These are phyloP conservation scores for Rhododendron griersonianum DNA, from an alignment of 148 eudicot genomes.

Conservation along the genomic window DNA sequence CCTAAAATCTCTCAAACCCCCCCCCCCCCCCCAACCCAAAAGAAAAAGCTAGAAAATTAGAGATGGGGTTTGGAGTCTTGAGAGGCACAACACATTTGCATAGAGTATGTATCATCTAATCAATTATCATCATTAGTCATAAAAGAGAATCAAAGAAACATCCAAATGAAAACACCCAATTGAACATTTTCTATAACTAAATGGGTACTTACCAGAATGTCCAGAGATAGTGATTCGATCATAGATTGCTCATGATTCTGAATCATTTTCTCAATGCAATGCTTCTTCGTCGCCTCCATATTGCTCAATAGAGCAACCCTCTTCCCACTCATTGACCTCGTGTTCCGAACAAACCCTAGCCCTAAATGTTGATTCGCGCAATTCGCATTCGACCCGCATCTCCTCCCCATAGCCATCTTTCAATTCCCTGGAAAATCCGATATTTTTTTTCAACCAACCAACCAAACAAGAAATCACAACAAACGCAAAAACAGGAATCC, in stretches of 20 bases:
- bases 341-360: constrained; percentile 17
- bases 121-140: not conserved
- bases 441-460: constrained; percentile 5
- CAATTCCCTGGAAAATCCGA: constrained; percentile 7
- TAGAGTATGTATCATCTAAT: not conserved
- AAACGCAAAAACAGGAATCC: not conserved
- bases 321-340: constrained; percentile 50
- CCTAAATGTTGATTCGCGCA: constrained; percentile 17
- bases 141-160: not conserved
- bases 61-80: no score
- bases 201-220: constrained; percentile 47
- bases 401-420: constrained; percentile 43
- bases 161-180: not conserved
- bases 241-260: constrained; percentile 18
- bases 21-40: no score
- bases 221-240: constrained; percentile 68
- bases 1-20: no score
- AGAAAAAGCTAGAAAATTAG: no score
- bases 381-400: constrained; percentile 15
- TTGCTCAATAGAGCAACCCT: constrained; percentile 36
- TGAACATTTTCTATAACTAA: not conserved
- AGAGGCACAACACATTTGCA: no score
- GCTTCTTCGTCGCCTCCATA: constrained; percentile 33
- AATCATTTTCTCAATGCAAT: constrained; percentile 14
- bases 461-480: not conserved